A percentile compares a stretch with the other conserved stretches of the same genome.
Conservation (phyloP, 1,284 basidiomycete species). For the Termitomyces sp. region DNA sequence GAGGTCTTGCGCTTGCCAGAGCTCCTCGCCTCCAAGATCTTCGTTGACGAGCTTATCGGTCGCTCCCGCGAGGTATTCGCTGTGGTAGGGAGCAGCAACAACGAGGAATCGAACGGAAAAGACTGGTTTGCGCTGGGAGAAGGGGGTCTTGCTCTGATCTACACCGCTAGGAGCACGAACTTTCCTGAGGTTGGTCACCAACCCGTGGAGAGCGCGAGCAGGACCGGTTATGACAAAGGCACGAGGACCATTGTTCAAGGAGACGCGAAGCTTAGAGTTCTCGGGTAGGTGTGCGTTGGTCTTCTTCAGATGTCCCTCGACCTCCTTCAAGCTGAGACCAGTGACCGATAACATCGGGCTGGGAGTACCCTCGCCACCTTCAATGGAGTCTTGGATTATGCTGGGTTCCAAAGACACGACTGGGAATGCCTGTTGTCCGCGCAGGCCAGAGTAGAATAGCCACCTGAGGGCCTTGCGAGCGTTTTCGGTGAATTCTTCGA, state of each 20-base stretch:
- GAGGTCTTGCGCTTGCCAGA: constrained; percentile 77
- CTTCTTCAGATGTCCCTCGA: constrained; percentile 80
- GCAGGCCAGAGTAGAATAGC: constrained; percentile 91
- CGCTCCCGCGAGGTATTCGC: constrained; percentile 74
- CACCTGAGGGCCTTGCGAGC: constrained; percentile 82
- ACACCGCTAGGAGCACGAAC: constrained; percentile 81
- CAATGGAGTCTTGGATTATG: constrained; percentile 83
- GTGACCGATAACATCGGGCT: constrained; percentile 92
- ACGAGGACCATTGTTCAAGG: constrained; percentile 88
- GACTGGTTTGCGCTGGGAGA: constrained; percentile 91
- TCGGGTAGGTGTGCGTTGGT: constrained; percentile 84
- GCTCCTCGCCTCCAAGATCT: constrained; percentile 69
- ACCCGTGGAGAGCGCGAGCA: constrained; percentile 87
- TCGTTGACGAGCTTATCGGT: constrained; percentile 71
- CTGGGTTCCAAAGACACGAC: constrained; percentile 84
- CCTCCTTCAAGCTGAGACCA: constrained; percentile 74
- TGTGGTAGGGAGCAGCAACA: constrained; percentile 95
- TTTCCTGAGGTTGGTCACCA: constrained; percentile 88
- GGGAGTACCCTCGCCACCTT: constrained; percentile 90
- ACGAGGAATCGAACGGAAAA: constrained; percentile 93
- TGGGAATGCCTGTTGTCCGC: constrained; percentile 95
- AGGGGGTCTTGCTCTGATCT: constrained; percentile 92
- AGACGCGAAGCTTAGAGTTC: constrained; percentile 80
- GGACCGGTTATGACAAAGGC: constrained; percentile 94
- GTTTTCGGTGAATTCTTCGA: constrained; percentile 73